Evolutionary conservation across 2,329 filamentous ascomycete genomes (phyloP), one percentile per base, ranked within the genome.

Genomic region (Fusarium mundagurra): DNA sequence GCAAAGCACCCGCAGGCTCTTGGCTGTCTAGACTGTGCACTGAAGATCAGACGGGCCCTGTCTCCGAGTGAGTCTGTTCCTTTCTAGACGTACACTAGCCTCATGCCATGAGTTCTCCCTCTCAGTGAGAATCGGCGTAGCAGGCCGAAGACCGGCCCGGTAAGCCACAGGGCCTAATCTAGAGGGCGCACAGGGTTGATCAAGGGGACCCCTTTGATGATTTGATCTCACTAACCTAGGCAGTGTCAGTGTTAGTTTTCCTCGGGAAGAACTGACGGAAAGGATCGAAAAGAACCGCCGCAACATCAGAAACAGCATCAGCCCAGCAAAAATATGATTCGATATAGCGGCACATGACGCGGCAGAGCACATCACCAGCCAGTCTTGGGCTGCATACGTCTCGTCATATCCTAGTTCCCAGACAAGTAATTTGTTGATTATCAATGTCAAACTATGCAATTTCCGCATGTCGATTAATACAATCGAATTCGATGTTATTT

Each of bases 81-180:
- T 51, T 72, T 61, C 59, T 53, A 53, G 71, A 61, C 41, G 50
- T 24, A 47, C 70, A 71, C 70, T 73, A 73, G 55, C 50, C 60
- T 70, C 58, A 48, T 41, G 24, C 66, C 58, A 48, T 41, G 24
- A 57, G 34, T 58, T 47, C 54, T 64, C 45, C 8, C 45, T 48
- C 20, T 29, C 39, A 60, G 53, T 63, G 55, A 58, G 41, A 74
- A 54, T 69, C 71, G 71, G 67, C 44, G 41, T 34, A 50, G 45
- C 18, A 48, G 45, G 18, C 72, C 72, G 68, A 74, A 64, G 61
- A 62, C 72, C 72, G 72, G 72, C 48, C 72, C 64, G 69, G 72
- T 47, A 64, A 70, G 61, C 64, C 53, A 64, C 57, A 63, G 41
- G 62, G 27, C 20, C 45, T n/a, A n/a, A n/a, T n/a, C n/a, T 47